These are phyloP conservation scores for Gamarada debralockiae DNA, from an alignment of 495 filamentous ascomycete genomes.

Conservation along the genomic window DNA sequence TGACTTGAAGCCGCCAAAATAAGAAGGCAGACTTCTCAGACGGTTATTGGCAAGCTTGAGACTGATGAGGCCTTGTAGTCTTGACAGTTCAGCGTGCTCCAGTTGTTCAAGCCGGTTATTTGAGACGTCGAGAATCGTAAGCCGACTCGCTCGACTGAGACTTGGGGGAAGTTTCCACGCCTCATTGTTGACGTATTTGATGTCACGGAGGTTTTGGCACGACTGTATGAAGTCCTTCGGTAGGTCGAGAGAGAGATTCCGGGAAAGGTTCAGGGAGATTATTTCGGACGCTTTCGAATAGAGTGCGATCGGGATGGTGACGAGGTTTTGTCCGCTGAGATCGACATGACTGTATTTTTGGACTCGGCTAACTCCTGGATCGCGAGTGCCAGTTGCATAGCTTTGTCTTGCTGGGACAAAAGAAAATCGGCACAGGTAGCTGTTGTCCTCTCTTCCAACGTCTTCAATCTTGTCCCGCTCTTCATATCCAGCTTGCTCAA, in stretches of 20 bases:
- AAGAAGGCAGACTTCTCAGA: slow-evolving; percentile 68
- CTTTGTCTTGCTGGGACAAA: slow-evolving; percentile 86
- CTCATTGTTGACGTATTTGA: slow-evolving; percentile 92
- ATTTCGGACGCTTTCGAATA: slow-evolving; percentile 92
- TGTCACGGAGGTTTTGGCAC: slow-evolving; percentile 86
- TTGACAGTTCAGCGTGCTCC: slow-evolving; percentile 73
- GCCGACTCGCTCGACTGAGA: slow-evolving; percentile 70
- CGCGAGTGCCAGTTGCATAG: slow-evolving; percentile 54
- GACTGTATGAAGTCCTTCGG: slow-evolving; percentile 96
- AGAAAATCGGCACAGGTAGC: slow-evolving; percentile 91
- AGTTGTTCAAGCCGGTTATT: slow-evolving; percentile 89
- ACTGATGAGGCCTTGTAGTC: slow-evolving; percentile 71
- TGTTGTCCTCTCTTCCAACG: slow-evolving; percentile 95
- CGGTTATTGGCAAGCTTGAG: slow-evolving; percentile 93
- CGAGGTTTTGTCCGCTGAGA: slow-evolving; percentile 82
- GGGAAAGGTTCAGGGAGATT: slow-evolving; percentile 87
- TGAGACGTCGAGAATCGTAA: slow-evolving; percentile 89
- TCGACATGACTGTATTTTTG: slow-evolving; percentile 93
- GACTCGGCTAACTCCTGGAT: slow-evolving; percentile 74
- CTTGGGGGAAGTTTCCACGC: slow-evolving; percentile 82
- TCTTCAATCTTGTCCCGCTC: slow-evolving; percentile 85
- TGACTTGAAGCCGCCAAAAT: slow-evolving; percentile 72
- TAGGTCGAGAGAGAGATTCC: slow-evolving; percentile 87
- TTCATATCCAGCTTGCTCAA: slow-evolving; percentile 92
- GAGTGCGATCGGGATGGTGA: slow-evolving; percentile 90